phyloP scores from a whole-genome alignment of 129 eudicot genomes.

The Artemisia tridentata region DNA sequence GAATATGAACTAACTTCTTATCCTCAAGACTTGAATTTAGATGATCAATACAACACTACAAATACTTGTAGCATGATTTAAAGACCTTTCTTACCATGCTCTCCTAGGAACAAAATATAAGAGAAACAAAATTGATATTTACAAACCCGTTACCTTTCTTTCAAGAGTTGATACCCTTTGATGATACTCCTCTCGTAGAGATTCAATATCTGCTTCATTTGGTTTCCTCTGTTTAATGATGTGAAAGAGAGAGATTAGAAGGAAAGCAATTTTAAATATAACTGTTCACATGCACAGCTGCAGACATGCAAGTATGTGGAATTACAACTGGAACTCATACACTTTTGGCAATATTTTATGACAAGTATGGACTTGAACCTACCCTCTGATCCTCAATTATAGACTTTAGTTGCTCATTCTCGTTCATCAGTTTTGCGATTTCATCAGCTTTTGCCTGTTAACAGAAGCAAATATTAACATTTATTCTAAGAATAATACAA shows the following conservation, averaged over 20 bases:
- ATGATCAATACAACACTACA: background rate
- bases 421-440: slow-evolving; percentile 79
- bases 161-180: slow-evolving; percentile 86
- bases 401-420: slow-evolving; percentile 83
- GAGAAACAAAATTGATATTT: background rate
- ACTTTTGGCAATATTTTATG: slow-evolving; percentile 7
- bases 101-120: background rate
- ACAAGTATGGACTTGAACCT: slow-evolving; percentile 23
- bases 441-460: slow-evolving; percentile 93
- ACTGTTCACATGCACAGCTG: slow-evolving; percentile 11
- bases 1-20: slow-evolving; percentile 5
- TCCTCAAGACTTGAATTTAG: background rate
- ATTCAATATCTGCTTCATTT: slow-evolving; percentile 85
- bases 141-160: slow-evolving; percentile 58
- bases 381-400: slow-evolving; percentile 72
- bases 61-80: background rate
- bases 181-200: slow-evolving; percentile 89
- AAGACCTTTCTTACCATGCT: slow-evolving; percentile 16
- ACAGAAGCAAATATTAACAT: slow-evolving; percentile 4
- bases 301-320: slow-evolving; percentile 2
- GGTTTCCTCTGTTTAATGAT: slow-evolving; percentile 65
- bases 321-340: background rate
- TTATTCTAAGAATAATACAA: background rate
- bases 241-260: slow-evolving; percentile 19
- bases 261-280: background rate